A percentile compares a stretch with the other conserved stretches of the same genome.
These are phyloP conservation scores for Fusarium agapanthi DNA, from an alignment of 2,329 filamentous ascomycete species.

Conservation along the genomic window DNA sequence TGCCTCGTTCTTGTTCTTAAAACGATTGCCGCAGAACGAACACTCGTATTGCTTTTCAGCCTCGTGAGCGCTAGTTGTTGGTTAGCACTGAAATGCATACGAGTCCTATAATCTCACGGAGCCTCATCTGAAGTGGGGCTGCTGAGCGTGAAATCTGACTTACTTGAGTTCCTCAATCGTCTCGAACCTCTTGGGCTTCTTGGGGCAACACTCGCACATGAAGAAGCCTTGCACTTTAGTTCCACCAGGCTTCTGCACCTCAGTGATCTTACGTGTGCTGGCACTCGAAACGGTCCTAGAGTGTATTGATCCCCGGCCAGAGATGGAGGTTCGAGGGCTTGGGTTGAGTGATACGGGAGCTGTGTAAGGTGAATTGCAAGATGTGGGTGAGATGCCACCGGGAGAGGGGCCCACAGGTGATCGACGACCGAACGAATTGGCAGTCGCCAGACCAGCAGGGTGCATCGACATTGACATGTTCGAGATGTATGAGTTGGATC, in stretches of 20 bases:
- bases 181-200: constrained; percentile 36
- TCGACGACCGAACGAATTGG: constrained; percentile 56
- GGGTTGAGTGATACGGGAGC: constrained; percentile 58
- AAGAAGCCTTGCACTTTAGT: constrained; percentile 61
- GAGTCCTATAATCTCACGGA: constrained; percentile 3
- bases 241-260: constrained; percentile 57
- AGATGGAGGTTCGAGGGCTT: constrained; percentile 59
- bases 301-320: constrained; percentile 51
- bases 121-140: constrained; percentile 8
- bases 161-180: constrained; percentile 68
- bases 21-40: constrained; percentile 89
- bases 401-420: constrained; percentile 58
- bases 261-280: constrained; percentile 61
- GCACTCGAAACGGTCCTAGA: constrained; percentile 57
- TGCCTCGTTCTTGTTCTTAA: constrained; percentile 99
- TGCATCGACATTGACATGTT: constrained; percentile 52
- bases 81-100: constrained; percentile 35
- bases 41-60: constrained; percentile 97
- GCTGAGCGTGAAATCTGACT: constrained; percentile 43
- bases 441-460: constrained; percentile 52
- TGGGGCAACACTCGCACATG: constrained; percentile 36
- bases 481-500: constrained; percentile 59
- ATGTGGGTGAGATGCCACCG: constrained; percentile 60
- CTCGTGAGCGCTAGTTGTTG: constrained; percentile 75
- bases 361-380: constrained; percentile 59